Conservation (phyloP, 306 rosid genomes). For the Corylus avellana region DNA sequence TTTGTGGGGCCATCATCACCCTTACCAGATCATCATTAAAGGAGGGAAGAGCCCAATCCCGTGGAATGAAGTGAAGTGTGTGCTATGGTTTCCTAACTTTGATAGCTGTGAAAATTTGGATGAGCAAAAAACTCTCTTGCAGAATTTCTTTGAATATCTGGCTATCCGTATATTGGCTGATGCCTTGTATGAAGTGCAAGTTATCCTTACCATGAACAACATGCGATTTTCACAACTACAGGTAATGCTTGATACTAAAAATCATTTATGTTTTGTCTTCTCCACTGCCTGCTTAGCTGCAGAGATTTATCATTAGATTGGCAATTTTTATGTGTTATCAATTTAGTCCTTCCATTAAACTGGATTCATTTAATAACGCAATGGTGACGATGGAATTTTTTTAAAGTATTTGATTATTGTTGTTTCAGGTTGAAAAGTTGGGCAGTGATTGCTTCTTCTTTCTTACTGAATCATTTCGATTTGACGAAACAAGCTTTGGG, state of each 20-base stretch:
- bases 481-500: conserved; percentile 67
- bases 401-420: conserved; percentile 17
- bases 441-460: conserved; percentile 72
- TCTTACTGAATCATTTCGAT: conserved; percentile 65
- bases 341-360: neutral
- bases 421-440: conserved; percentile 74
- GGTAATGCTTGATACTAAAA: conserved; percentile 42
- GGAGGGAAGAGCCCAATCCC: conserved; percentile 53
- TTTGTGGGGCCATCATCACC: conserved; percentile 71
- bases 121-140: conserved; percentile 42
- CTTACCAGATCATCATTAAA: conserved; percentile 64
- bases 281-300: neutral
- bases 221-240: conserved; percentile 77
- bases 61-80: conserved; percentile 62
- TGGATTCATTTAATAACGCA: neutral
- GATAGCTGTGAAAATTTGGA: conserved; percentile 51
- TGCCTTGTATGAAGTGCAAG: conserved; percentile 46
- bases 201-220: conserved; percentile 76
- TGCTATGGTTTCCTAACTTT: conserved; percentile 77
- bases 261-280: neutral
- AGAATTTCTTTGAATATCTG: conserved; percentile 62
- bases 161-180: conserved; percentile 69
- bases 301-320: neutral
- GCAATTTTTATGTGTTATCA: neutral
- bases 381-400: too few species aligned